Percentiles rank a stretch among this genome's conserved stretches.
phyloP scores from a whole-genome alignment of 2,329 filamentous ascomycete genomes.

The Colletotrichum viniferum region DNA sequence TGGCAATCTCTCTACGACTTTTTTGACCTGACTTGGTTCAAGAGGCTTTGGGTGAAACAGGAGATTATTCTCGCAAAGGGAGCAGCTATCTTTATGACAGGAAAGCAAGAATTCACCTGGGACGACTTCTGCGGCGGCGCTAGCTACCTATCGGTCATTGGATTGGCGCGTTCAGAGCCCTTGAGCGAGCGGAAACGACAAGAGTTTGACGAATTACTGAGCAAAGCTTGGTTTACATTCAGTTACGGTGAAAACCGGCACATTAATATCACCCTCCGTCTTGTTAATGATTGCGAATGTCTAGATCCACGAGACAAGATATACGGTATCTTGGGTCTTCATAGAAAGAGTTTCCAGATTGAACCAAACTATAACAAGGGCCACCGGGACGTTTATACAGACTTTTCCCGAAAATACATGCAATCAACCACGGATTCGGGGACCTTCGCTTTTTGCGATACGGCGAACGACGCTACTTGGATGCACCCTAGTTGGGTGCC shows the following conservation, averaged over 20 bases:
- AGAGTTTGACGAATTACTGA: accelerated
- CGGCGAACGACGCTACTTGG: not conserved
- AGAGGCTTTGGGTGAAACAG: not conserved
- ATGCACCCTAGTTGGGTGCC: not conserved
- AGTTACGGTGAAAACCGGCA: accelerated
- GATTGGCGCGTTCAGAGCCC: accelerated
- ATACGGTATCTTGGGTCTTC: not conserved
- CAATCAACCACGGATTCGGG: accelerated
- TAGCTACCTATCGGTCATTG: accelerated
- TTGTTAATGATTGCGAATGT: not conserved
- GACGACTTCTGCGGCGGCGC: not conserved
- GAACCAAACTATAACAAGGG: not conserved
- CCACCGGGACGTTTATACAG: not conserved
- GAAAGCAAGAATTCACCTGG: not conserved
- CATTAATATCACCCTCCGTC: accelerated
- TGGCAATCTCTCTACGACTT: not conserved
- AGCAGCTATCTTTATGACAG: not conserved
- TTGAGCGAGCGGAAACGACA: accelerated
- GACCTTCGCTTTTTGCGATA: not conserved
- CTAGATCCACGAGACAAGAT: not conserved
- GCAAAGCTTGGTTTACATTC: accelerated
- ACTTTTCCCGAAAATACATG: not conserved
- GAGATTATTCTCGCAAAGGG: not conserved
- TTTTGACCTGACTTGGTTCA: not conserved
- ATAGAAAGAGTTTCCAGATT: accelerated